These are phyloP conservation scores for Oxyria digyna DNA, from an alignment of 148 eudicot species.

Conservation along the genomic window DNA sequence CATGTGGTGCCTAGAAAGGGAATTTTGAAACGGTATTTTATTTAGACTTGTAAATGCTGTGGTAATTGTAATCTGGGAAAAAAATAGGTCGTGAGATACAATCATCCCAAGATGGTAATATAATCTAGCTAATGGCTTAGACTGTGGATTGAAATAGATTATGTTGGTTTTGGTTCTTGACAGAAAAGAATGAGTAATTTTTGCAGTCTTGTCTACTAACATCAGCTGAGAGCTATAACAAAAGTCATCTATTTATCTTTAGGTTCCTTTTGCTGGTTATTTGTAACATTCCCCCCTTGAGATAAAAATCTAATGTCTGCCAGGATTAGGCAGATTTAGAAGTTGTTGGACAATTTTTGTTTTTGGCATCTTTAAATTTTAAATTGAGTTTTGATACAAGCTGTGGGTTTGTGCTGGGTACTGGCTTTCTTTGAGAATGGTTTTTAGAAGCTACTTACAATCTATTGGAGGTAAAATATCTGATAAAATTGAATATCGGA, in stretches of 20 bases:
- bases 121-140: not conserved
- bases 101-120: not conserved
- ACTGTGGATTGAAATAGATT: not conserved
- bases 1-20: not conserved
- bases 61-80: not conserved
- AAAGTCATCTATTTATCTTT: not conserved
- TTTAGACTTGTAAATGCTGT: not conserved
- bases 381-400: not conserved
- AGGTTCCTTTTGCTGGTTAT: no score
- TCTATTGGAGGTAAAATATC: not conserved
- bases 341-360: not conserved
- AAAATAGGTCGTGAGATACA: not conserved
- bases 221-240: not conserved
- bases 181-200: not conserved
- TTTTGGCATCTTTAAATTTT: not conserved
- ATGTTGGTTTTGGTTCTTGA: not conserved
- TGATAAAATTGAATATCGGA: not conserved
- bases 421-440: not conserved
- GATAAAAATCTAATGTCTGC: not conserved
- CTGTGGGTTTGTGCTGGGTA: not conserved
- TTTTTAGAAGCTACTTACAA: not conserved
- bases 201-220: not conserved
- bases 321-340: not conserved
- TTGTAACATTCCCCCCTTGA: not conserved
- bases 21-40: not conserved